Percentiles rank a stretch among this genome's conserved stretches.
Conservation (phyloP, 805 yeast species). For the Debaryomyces prosopidis region DNA sequence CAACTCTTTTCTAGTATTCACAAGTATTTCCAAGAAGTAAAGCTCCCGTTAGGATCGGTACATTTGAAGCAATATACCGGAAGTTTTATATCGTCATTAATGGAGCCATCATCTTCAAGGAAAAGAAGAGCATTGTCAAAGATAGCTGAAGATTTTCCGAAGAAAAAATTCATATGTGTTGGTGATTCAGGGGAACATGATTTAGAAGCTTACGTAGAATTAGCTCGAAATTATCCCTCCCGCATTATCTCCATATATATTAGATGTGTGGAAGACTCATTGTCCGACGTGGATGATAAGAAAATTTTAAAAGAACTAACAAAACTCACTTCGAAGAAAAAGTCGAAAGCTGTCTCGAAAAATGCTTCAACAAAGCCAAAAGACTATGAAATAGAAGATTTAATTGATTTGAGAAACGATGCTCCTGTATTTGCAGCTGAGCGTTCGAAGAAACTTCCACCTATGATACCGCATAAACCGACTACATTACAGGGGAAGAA, state of each 20-base stretch:
- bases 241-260: conserved; percentile 76
- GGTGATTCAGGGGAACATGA: conserved; percentile 98
- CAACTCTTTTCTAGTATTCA: conserved; percentile 68
- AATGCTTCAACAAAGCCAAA: conserved; percentile 9
- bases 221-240: conserved; percentile 61
- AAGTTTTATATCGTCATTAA: conserved; percentile 71
- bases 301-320: conserved; percentile 31
- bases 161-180: conserved; percentile 74
- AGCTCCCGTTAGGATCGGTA: conserved; percentile 77
- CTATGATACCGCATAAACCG: conserved; percentile 53
- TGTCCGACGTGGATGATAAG: conserved; percentile 54
- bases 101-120: conserved; percentile 85
- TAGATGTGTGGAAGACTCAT: conserved; percentile 69
- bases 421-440: conserved; percentile 21
- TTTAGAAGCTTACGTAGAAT: conserved; percentile 81
- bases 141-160: conserved; percentile 71
- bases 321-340: conserved; percentile 17
- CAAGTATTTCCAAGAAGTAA: conserved; percentile 53
- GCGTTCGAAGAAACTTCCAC: conserved; percentile 28
- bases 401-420: conserved; percentile 40
- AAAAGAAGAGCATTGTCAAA: conserved; percentile 66
- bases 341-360: conserved; percentile 12
- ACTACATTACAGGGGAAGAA: conserved; percentile 33
- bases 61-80: conserved; percentile 90
- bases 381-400: conserved; percentile 21